Percentiles rank a stretch among this genome's conserved stretches.
Conservation (phyloP, 257 asterid genomes). For the Phtheirospermum japonicum region DNA sequence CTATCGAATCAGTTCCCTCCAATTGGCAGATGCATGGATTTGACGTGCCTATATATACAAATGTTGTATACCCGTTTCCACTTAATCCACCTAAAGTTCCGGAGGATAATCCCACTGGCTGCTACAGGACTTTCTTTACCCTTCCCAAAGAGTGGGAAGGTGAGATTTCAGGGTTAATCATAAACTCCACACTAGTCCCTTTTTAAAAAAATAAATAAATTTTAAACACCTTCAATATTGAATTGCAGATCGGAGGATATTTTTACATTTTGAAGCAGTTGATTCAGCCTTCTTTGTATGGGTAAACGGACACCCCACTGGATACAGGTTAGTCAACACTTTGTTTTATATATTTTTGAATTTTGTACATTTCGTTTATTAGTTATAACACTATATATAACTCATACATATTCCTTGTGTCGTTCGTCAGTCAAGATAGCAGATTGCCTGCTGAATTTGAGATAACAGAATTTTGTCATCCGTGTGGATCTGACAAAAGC, state of each 20-base stretch:
- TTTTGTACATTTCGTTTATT: not conserved
- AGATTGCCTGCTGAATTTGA: constrained; percentile 97
- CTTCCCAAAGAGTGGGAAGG: constrained; percentile 98
- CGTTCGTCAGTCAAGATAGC: constrained; percentile 82
- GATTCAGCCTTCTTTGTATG: constrained; percentile 95
- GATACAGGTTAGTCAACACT: constrained; percentile 68
- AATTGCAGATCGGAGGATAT: constrained; percentile 82
- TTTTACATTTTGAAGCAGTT: constrained; percentile 94
- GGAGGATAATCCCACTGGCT: constrained; percentile 93
- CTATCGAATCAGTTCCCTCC: constrained; percentile 79
- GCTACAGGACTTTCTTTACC: constrained; percentile 79
- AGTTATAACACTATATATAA: not conserved
- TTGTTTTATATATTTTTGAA: no score
- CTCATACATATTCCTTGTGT: constrained; percentile 22
- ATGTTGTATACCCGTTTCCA: constrained; percentile 76
- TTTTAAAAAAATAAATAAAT: no score
- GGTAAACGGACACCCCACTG: constrained; percentile 88
- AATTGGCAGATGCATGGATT: constrained; percentile 99
- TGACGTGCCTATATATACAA: constrained; percentile 89
- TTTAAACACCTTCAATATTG: constrained; percentile 22
- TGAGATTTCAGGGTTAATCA: constrained; percentile 30
- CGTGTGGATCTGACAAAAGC: constrained; percentile 65
- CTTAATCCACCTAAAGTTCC: constrained; percentile 93
- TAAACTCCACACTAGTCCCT: constrained; percentile 12
- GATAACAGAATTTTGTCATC: constrained; percentile 83